Conservation (phyloP, 768 basidiomycete species). For the Naganishia vishniacii region DNA sequence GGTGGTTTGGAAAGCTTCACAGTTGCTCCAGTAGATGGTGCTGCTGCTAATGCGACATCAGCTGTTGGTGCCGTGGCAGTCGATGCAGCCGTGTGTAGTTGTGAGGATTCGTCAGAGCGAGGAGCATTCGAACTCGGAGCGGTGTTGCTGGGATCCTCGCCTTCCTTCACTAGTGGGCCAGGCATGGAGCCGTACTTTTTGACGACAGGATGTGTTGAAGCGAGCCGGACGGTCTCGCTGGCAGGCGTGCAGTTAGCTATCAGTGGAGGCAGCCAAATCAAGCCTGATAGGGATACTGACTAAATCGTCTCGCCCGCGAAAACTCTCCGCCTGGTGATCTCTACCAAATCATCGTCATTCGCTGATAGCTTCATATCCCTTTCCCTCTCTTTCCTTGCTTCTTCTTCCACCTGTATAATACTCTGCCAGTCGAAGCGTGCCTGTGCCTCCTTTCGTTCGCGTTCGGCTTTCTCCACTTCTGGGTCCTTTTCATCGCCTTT, state of each 20-base stretch:
- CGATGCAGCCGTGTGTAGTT: too few species aligned
- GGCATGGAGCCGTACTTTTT: slow-evolving; percentile 12
- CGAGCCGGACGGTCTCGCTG: slow-evolving; percentile 40
- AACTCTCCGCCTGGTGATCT: slow-evolving; percentile 35
- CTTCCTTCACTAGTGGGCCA: background rate
- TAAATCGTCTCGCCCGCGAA: slow-evolving; percentile 43
- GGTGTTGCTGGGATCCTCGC: background rate
- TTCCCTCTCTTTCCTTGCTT: slow-evolving; percentile 13
- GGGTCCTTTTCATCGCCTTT: background rate
- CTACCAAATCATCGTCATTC: slow-evolving; percentile 31
- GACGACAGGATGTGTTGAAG: slow-evolving; percentile 37
- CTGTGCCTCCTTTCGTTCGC: background rate
- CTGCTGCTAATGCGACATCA: background rate
- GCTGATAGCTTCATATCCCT: background rate
- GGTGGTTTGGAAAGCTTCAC: slow-evolving; percentile 22
- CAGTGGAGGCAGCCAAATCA: background rate
- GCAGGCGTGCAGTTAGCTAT: background rate
- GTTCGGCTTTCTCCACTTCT: background rate
- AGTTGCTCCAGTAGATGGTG: slow-evolving; percentile 1
- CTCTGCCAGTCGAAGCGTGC: background rate
- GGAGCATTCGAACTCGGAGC: background rate
- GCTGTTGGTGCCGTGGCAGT: too few species aligned
- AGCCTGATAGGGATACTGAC: slow-evolving; percentile 23
- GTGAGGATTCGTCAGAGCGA: too few species aligned
- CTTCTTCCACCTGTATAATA: slow-evolving; percentile 13